phyloP scores from a whole-genome alignment of 2,329 filamentous ascomycete genomes.

The Aotearoamyces nothofagi region DNA sequence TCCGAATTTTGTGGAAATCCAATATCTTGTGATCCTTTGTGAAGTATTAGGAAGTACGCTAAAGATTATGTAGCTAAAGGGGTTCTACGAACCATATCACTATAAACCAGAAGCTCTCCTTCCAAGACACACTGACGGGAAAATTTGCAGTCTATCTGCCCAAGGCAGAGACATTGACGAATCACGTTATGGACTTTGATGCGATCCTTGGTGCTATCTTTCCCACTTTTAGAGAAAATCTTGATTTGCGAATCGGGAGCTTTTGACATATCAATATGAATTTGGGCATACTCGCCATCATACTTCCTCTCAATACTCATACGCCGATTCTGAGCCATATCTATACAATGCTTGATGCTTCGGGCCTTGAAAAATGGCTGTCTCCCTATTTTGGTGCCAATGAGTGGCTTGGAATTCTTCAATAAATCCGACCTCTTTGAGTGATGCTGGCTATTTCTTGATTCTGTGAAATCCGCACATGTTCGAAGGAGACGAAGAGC shows the following conservation, averaged over 20 bases:
- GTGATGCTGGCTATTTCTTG: neutral
- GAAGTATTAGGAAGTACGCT: conserved; percentile 8
- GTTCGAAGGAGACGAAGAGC: neutral
- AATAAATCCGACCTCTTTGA: neutral
- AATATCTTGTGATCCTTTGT: conserved; percentile 42
- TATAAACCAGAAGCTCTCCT: conserved; percentile 71
- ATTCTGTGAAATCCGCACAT: neutral
- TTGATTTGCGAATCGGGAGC: conserved; percentile 32
- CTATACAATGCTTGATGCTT: conserved; percentile 60
- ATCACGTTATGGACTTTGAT: conserved; percentile 31
- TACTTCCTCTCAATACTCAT: conserved; percentile 73
- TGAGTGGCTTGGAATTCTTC: neutral
- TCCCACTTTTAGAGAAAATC: conserved; percentile 87
- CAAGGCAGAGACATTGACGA: neutral
- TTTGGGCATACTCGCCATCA: conserved; percentile 82
- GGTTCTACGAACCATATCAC: conserved; percentile 33
- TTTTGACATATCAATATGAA: conserved; percentile 58
- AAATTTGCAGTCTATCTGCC: conserved; percentile 7
- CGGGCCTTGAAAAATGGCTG: conserved; percentile 50
- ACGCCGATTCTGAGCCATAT: conserved; percentile 40
- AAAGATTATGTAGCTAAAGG: neutral
- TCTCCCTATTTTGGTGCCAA: conserved; percentile 47
- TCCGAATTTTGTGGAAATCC: conserved; percentile 70
- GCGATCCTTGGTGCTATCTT: conserved; percentile 69
- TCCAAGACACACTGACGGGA: conserved; percentile 55